Conservation (phyloP, 208 protist genomes). For the Wallacemonas rigidus region DNA sequence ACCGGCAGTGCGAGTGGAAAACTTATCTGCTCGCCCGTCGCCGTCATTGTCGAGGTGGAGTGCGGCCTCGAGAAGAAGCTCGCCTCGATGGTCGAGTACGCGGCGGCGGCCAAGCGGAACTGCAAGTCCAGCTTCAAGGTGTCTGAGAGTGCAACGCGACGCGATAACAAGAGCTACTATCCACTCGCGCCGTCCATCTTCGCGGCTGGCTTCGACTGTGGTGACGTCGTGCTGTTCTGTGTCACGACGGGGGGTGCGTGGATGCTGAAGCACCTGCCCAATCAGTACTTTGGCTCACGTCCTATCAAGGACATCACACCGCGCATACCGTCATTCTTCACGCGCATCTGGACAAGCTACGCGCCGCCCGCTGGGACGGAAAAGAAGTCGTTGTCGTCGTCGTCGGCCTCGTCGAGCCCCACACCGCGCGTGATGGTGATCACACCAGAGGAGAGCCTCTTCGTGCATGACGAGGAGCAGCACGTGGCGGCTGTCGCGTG, state of each 20-base stretch:
- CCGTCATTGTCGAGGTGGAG: slow-evolving; percentile 74
- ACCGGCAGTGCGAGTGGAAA: slow-evolving; percentile 34
- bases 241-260: slow-evolving; percentile 56
- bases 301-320: slow-evolving; percentile 60
- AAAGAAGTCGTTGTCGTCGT: neutral
- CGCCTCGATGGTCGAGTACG: slow-evolving; percentile 40
- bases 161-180: slow-evolving; percentile 32
- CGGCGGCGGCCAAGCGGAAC: slow-evolving; percentile 45
- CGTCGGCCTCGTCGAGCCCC: neutral
- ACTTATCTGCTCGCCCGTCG: slow-evolving; percentile 62
- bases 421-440: slow-evolving; percentile 31
- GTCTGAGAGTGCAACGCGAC: slow-evolving; percentile 21
- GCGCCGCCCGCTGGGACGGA: neutral
- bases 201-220: slow-evolving; percentile 79
- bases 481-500: slow-evolving; percentile 68
- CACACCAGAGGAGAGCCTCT: slow-evolving; percentile 31
- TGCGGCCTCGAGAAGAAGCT: slow-evolving; percentile 72
- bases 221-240: slow-evolving; percentile 67
- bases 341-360: slow-evolving; percentile 57
- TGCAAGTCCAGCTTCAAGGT: slow-evolving; percentile 28
- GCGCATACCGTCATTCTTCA: slow-evolving; percentile 65
- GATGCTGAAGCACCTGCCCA: slow-evolving; percentile 56
- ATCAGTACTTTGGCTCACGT: slow-evolving; percentile 39
- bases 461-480: slow-evolving; percentile 59
- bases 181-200: slow-evolving; percentile 61